Evolutionary conservation across 2,329 filamentous ascomycete genomes (phyloP), one percentile per base, ranked within the genome.

Genomic region (Colletotrichum theobromicola): DNA sequence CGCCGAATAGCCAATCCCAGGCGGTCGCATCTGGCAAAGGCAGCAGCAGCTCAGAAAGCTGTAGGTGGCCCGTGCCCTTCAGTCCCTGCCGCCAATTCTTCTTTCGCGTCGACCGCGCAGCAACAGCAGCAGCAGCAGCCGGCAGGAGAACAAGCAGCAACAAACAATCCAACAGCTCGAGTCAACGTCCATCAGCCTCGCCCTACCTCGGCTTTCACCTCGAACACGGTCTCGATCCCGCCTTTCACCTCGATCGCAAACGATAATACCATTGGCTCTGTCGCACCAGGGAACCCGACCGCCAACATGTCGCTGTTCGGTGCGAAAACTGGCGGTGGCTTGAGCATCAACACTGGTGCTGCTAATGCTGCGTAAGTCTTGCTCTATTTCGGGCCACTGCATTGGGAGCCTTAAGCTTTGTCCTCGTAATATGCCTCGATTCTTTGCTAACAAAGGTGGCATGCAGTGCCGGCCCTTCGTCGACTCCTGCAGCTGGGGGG

Each of bases 341-440:
- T 93, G 77, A 91, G 88, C 80, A 92, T 93, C 83, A 93, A 93
- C 83, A 92, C 90, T 21, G 88, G 87, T 77, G 86, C 89, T 72
- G 91, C 91, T 76, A 92, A 92, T 81, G 82, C 87, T 75, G 88
- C 89, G 88, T 90, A 79, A 81, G 88, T 85, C 58, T 18, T 24
- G 18, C 15, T 18, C 15, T 18, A 18, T 74, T 50, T 58, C 60
- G 53, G 66, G 53, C 13, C 15, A 37, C n/a, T 42, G 57, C 57
- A 30, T 61, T 61, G n/a, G 8, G 10, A n/a, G 13, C 21, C n/a
- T 30, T 8, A 12, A 21, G n/a, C 18, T 4, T 34, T 21, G 4
- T 12, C n/a, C 28, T 34, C 21, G 30, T 12, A 15, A 4, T 21
- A 8, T 21, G 4, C 13, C 57, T 61, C n/a, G 8, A 28, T n/a